These are phyloP conservation scores for Teunomyces funiuensis DNA, from an alignment of 805 yeast species.

Conservation along the genomic window DNA sequence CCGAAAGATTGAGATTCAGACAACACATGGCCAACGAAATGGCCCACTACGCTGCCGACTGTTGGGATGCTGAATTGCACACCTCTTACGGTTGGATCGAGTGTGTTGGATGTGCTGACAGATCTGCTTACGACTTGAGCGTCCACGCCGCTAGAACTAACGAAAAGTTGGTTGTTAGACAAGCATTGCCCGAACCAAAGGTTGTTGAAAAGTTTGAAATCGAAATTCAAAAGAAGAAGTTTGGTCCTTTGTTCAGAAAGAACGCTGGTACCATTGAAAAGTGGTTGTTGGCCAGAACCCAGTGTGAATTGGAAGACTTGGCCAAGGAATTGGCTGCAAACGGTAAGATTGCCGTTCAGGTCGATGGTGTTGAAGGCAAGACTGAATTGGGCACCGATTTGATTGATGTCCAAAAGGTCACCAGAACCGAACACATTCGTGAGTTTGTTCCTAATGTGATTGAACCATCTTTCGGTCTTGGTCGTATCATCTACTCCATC, in stretches of 20 bases:
- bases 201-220: constrained; percentile 82
- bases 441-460: constrained; percentile 96
- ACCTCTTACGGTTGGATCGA: constrained; percentile 99
- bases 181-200: constrained; percentile 80
- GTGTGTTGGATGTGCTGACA: constrained; percentile 99
- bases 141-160: constrained; percentile 95
- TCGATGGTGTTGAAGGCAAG: constrained; percentile 62
- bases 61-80: constrained; percentile 98
- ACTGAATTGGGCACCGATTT: constrained; percentile 74
- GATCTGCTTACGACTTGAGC: constrained; percentile 95
- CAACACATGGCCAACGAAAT: constrained; percentile 98
- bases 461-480: constrained; percentile 99
- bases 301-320: constrained; percentile 79
- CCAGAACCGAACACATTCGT: constrained; percentile 84
- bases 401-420: constrained; percentile 72
- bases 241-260: constrained; percentile 96
- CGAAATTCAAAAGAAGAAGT: constrained; percentile 88
- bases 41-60: constrained; percentile 99
- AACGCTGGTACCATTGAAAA: constrained; percentile 91
- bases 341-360: constrained; percentile 64
- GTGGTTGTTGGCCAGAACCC: constrained; percentile 72
- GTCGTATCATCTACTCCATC: constrained; percentile 89
- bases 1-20: constrained; percentile 84
- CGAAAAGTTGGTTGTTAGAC: constrained; percentile 92
- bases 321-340: constrained; percentile 61